A percentile compares a stretch with the other conserved stretches of the same genome.
Evolutionary conservation across 208 protist genomes (phyloP).

Genomic region (Zelonia costaricensis): DNA sequence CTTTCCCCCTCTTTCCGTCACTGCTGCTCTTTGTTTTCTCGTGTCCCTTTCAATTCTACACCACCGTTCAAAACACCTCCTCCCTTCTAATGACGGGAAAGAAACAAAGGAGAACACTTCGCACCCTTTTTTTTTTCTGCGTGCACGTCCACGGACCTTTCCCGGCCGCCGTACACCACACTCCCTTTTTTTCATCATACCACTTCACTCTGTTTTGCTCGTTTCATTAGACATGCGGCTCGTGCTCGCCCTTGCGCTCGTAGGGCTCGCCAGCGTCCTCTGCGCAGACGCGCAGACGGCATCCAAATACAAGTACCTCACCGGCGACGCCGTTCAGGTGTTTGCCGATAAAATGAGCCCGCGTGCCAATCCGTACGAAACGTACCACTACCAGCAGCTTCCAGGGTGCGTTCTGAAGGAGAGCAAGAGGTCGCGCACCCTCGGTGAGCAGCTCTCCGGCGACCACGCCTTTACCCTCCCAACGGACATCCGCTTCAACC

Average conservation of each 20-base stretch:
- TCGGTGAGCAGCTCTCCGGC: slow-evolving; percentile 85
- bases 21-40: too few species aligned
- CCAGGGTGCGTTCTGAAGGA: slow-evolving; percentile 71
- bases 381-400: slow-evolving; percentile 87
- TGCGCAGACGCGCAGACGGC: background rate
- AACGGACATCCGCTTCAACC: slow-evolving; percentile 53
- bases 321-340: slow-evolving; percentile 9
- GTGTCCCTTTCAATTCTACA: too few species aligned
- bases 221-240: background rate
- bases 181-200: too few species aligned
- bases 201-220: too few species aligned
- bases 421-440: slow-evolving; percentile 32
- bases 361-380: slow-evolving; percentile 92
- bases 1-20: too few species aligned
- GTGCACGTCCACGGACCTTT: too few species aligned
- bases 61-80: too few species aligned
- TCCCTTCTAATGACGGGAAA: too few species aligned
- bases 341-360: slow-evolving; percentile 21
- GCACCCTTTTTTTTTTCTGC: too few species aligned
- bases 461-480: slow-evolving; percentile 52
- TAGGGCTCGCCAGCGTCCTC: background rate
- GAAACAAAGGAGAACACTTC: too few species aligned
- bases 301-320: background rate
- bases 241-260: background rate
- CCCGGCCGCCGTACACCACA: too few species aligned